A percentile compares a stretch with the other conserved stretches of the same genome.
Evolutionary conservation across 2,329 filamentous ascomycete species (phyloP).

Genomic region (Trichophyton benhamiae): DNA sequence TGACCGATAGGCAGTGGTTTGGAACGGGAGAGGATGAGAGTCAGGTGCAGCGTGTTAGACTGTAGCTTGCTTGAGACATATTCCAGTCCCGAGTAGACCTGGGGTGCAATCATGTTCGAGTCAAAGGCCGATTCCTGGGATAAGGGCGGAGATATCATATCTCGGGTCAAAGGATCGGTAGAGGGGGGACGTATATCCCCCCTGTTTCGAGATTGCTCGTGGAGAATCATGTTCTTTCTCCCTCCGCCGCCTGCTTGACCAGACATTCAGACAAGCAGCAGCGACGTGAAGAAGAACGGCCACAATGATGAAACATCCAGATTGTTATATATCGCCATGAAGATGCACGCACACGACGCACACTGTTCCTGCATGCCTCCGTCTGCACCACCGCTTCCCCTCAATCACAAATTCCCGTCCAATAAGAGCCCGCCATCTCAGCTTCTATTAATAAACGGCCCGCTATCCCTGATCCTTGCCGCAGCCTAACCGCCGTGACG

Average conservation of each 20-base stretch:
- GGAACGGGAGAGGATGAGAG: conserved; percentile 29
- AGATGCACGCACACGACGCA: not conserved
- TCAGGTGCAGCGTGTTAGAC: conserved; percentile 29
- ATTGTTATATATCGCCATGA: not conserved
- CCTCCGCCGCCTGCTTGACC: not conserved
- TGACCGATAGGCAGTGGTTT: conserved; percentile 30
- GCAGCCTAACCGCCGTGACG: not conserved
- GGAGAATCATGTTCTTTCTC: not conserved
- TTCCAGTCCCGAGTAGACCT: conserved; percentile 29
- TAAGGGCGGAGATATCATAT: conserved; percentile 33
- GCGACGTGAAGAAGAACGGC: not conserved
- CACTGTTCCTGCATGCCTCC: not conserved
- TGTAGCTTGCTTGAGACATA: conserved; percentile 32
- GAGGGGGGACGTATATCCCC: not conserved
- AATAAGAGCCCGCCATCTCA: not conserved
- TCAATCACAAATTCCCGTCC: not conserved
- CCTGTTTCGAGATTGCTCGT: not conserved
- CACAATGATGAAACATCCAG: not conserved
- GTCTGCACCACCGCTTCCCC: not conserved
- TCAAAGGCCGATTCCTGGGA: conserved; percentile 30
- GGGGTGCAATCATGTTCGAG: conserved; percentile 21
- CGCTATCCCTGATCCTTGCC: not conserved
- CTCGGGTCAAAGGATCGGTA: conserved; percentile 20
- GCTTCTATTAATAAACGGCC: not conserved
- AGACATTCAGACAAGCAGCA: not conserved